Percentiles rank a stretch among this genome's conserved stretches.
Evolutionary conservation across 768 basidiomycete species (phyloP).

Genomic region (Mrakia hoshinonis): DNA sequence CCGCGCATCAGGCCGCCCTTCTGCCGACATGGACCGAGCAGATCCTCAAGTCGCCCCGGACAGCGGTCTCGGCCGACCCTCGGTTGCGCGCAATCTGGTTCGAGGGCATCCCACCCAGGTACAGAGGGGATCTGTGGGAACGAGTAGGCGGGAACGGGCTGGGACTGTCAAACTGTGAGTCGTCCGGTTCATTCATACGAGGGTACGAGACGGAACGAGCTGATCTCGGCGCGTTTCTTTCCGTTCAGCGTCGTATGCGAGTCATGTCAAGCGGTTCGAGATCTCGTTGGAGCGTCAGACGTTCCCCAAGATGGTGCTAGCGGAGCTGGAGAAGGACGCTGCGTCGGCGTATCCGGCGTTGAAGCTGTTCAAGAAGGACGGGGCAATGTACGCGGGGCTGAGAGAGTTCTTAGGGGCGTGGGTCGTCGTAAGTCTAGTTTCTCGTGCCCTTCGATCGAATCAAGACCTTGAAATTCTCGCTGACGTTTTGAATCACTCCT

Average conservation of each 20-base stretch:
- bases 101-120: conserved; percentile 22
- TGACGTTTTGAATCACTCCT: not conserved
- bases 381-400: conserved; percentile 4
- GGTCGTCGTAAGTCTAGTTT: conserved; percentile 17
- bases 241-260: conserved; percentile 11
- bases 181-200: not conserved
- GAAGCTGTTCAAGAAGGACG: conserved; percentile 15
- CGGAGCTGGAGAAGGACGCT: conserved; percentile 17
- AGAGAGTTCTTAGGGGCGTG: conserved; percentile 28
- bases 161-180: conserved; percentile 5
- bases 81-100: conserved; percentile 17
- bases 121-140: conserved; percentile 23
- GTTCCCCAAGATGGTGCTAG: conserved; percentile 2
- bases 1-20: not conserved
- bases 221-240: no score
- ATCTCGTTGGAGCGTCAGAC: conserved; percentile 8
- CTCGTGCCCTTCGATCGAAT: not conserved
- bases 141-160: conserved; percentile 20
- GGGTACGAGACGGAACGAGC: not conserved
- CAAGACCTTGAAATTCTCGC: not conserved
- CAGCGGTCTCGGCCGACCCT: not conserved
- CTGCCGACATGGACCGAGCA: conserved; percentile 7
- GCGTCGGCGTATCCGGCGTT: not conserved
- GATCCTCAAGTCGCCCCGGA: conserved; percentile 14
- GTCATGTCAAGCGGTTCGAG: conserved; percentile 20